Conservation (phyloP, 257 asterid genomes). For the Leptodermis oblonga region DNA sequence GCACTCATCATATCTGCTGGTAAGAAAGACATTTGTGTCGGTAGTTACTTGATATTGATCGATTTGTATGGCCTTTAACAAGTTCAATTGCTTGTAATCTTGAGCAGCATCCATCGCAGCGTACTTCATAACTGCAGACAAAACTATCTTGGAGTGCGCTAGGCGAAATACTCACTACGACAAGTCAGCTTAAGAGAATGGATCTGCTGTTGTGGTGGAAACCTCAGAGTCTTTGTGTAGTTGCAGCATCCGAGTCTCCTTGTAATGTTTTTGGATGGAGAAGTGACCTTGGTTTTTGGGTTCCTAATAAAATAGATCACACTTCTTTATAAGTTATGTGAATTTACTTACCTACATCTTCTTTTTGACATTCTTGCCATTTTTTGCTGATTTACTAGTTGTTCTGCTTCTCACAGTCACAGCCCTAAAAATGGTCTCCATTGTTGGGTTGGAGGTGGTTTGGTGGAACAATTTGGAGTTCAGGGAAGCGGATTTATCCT, state of each 20-base stretch:
- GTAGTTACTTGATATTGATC: neutral
- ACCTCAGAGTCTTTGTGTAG: neutral
- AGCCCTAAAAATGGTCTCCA: no score
- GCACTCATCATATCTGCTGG: slow-evolving; percentile 81
- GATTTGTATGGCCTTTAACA: neutral
- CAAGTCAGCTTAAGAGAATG: slow-evolving; percentile 25
- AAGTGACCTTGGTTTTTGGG: neutral
- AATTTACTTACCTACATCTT: neutral
- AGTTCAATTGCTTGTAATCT: slow-evolving; percentile 5
- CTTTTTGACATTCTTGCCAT: no score
- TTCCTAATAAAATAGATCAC: neutral
- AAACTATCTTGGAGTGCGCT: slow-evolving; percentile 71
- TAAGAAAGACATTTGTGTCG: slow-evolving; percentile 20
- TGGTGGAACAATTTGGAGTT: neutral
- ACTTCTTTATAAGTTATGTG: neutral
- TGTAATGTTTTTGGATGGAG: neutral
- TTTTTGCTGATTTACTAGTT: neutral
- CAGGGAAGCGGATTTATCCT: neutral
- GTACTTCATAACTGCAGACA: slow-evolving; percentile 81
- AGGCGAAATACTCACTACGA: slow-evolving; percentile 59
- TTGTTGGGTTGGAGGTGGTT: no score
- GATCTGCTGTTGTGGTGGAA: neutral
- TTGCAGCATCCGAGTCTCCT: neutral
- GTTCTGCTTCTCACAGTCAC: no score
- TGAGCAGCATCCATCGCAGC: slow-evolving; percentile 76